A percentile compares a stretch with the other conserved stretches of the same genome.
Conservation (phyloP, 805 yeast species). For the Spathaspora boniae region DNA sequence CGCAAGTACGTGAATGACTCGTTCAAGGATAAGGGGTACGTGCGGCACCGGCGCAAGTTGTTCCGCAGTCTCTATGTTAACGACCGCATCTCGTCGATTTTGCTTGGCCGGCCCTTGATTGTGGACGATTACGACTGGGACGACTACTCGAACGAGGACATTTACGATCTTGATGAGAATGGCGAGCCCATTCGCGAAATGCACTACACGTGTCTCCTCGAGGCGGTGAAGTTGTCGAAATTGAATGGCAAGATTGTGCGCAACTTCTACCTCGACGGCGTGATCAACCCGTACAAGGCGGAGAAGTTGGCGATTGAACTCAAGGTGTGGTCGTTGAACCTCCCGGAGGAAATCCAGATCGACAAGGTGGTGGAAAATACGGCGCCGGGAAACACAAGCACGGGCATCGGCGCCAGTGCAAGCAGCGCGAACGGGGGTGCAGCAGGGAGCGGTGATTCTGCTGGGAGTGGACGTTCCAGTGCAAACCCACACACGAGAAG, state of each 20-base stretch:
- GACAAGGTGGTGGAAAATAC: conserved; percentile 13
- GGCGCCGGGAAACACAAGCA: not conserved
- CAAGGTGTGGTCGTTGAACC: conserved; percentile 29
- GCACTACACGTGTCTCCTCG: conserved; percentile 17
- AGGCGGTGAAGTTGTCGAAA: conserved; percentile 22
- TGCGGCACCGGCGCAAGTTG: conserved; percentile 8
- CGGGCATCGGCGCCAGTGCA: too few species aligned
- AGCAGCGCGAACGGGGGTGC: conserved; percentile 9
- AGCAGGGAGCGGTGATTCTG: too few species aligned
- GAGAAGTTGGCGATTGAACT: conserved; percentile 32
- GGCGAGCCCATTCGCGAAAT: conserved; percentile 3
- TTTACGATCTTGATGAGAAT: conserved; percentile 4
- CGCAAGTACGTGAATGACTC: conserved; percentile 33
- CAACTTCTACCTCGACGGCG: conserved; percentile 28
- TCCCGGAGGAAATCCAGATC: conserved; percentile 27
- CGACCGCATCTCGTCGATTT: conserved; percentile 30
- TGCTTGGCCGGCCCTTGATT: conserved; percentile 35
- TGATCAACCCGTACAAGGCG: conserved; percentile 25
- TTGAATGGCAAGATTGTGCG: conserved; percentile 28
- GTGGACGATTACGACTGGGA: conserved; percentile 38
- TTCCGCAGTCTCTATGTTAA: conserved; percentile 24
- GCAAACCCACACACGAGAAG: not conserved
- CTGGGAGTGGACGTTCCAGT: too few species aligned
- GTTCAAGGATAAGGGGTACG: conserved; percentile 5
- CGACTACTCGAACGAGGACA: conserved; percentile 16